These are phyloP conservation scores for Glonium stellatum DNA, from an alignment of 495 filamentous ascomycete species.

Conservation along the genomic window DNA sequence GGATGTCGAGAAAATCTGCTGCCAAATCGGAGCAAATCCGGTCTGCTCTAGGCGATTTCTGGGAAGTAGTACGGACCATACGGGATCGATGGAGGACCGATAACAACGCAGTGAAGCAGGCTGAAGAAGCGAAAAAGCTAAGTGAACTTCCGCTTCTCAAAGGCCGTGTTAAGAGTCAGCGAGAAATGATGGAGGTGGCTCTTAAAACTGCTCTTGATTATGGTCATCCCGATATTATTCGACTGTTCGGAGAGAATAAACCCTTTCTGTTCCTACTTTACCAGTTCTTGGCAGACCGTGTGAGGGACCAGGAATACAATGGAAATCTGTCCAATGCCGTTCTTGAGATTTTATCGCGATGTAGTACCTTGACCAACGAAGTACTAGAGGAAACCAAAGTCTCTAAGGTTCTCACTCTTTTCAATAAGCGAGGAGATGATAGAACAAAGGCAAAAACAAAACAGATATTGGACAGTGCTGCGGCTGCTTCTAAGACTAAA, in stretches of 20 bases:
- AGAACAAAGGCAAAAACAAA: constrained; percentile 53
- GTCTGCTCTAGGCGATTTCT: constrained; percentile 48
- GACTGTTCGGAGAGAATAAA: constrained; percentile 54
- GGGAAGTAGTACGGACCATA: constrained; percentile 56
- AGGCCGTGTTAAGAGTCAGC: constrained; percentile 47
- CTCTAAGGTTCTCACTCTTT: constrained; percentile 53
- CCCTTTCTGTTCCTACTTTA: constrained; percentile 51
- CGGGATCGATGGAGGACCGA: constrained; percentile 58
- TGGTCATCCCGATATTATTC: constrained; percentile 59
- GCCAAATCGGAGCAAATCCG: constrained; percentile 45
- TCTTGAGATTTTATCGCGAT: constrained; percentile 52
- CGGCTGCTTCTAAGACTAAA: constrained; percentile 39
- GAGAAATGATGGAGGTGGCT: constrained; percentile 54
- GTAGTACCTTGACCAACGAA: constrained; percentile 57
- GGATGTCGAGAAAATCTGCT: constrained; percentile 49
- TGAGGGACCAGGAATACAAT: constrained; percentile 58
- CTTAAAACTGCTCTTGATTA: constrained; percentile 51
- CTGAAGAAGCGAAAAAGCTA: constrained; percentile 47
- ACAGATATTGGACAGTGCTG: constrained; percentile 51
- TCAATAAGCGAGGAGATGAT: constrained; percentile 60
- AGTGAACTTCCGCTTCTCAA: constrained; percentile 44
- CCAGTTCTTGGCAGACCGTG: constrained; percentile 59
- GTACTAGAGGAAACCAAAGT: constrained; percentile 62
- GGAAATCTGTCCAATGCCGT: constrained; percentile 53
- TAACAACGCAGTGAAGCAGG: constrained; percentile 49